Base-by-base conservation (phyloP, 768 basidiomycete genomes). In the Pleurotus eryngii region DNA sequence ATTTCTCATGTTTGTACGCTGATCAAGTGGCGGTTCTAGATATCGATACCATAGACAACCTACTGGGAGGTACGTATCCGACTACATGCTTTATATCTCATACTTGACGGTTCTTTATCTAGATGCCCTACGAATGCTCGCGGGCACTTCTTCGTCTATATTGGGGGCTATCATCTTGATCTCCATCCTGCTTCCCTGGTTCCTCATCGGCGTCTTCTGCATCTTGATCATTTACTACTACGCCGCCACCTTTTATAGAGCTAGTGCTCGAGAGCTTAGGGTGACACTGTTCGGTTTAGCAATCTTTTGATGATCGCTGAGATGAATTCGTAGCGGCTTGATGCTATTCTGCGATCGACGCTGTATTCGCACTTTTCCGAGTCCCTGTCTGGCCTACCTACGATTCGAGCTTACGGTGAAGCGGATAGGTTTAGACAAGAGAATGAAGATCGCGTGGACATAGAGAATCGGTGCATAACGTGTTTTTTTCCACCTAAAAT, bases 311-410 rank as follows among this genome's bases (percentile, higher is more conserved):
- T 12, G 17, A 14, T 51, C 24, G 14, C 18, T 20, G 14, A 48
- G 14, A 18, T 20, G 35, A 26, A 1, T 42, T 53, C 59, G 26
- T 61, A 87, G 81, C 78, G 86, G 46, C 76, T 88, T 39, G 92
- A 96, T 73, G 85, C 92, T 22, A 79, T 96, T n/a, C 70, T 97
- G 26, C 85, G 94, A 22, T 90, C 90, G 0, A 86, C 88, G 0
- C 72, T 98, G 15, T 97, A 97, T 68, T 87, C 92, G 0, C 93
- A 95, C 66, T 97, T 97, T 71, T 91, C 92, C 2, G 95, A 97
- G 73, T 90, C 89, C 26, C 76, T 97, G 9, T 87, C 88, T 9
- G 95, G 95, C 15, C 70, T 96, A 39, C 81, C 90, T 0, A 95
- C 92, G 6, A 94, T 96, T 50, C 84, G 93, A 26, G 92, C 93